Evolutionary conservation across 2,329 filamentous ascomycete species (phyloP), one percentile per base, ranked within the genome.

Genomic region (Plectosphaerella cucumerina): DNA sequence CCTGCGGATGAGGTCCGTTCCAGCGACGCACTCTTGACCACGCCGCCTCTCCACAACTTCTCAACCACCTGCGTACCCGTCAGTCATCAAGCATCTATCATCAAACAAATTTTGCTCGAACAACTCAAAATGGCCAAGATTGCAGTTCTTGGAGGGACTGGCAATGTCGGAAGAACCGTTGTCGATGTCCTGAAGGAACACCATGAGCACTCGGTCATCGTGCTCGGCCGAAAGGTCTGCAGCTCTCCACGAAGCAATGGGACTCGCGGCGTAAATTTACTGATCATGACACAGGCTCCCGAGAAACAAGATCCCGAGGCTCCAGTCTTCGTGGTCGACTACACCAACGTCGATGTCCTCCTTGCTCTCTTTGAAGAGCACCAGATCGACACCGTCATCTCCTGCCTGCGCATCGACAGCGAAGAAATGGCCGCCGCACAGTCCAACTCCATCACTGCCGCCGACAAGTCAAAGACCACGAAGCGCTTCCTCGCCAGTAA

Each of bases 301-400:
- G n/a, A 20, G 9, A 21, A 5, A 2, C 17, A 12, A 17, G n/a
- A 18, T 6, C 17, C 39, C 4, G 39, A 18, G n/a, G 39, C 18
- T 8, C 10, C 17, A 4, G 17, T 18, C 12, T n/a, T 18, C n/a
- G 17, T 12, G 15, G 39, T 49, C 18, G 50, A 52, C n/a, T 49
- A 52, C 50, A 17, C 39, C 50, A 21, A 48, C 2, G 15, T 43
- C 31, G 26, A 2, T 11, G 18, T 33, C 5, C 37, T 51, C 26
- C 10, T 11, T 10, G 6, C 31, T 21, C 31, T 49, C 35, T 18
- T 52, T 3, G 50, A 44, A 6, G 35, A 42, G 17, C 45, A 15
- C 43, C 66, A 68, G 1, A 57, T 77, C 23, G 60, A 76, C 47
- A 75, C 70, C 2, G 59, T 77, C 42, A 69, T 78, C 35, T 77